These are phyloP conservation scores for Leptographium flavum DNA, from an alignment of 2,329 filamentous ascomycete species.

Conservation along the genomic window DNA sequence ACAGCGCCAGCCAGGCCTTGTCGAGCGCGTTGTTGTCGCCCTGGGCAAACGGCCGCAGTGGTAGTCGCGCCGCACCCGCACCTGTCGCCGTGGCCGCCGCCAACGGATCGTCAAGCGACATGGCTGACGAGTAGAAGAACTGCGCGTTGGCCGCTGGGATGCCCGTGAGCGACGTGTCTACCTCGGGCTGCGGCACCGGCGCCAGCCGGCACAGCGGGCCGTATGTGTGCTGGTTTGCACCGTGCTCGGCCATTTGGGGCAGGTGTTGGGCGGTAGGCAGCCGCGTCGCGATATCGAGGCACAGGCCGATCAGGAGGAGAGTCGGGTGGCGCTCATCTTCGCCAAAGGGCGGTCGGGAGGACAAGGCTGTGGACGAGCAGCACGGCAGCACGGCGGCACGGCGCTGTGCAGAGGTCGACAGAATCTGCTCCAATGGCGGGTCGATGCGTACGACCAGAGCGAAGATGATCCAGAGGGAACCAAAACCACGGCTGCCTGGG, in stretches of 20 bases:
- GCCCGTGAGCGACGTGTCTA: conserved; percentile 24
- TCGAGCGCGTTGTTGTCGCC: conserved; percentile 72
- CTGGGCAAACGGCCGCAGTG: conserved; percentile 62
- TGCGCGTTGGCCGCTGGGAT: conserved; percentile 51
- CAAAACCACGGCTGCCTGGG: neutral
- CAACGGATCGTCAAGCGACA: conserved; percentile 81
- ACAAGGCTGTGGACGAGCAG: no score
- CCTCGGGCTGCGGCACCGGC: conserved; percentile 26
- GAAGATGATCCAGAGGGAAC: neutral
- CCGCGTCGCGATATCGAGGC: neutral
- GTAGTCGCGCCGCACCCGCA: conserved; percentile 29
- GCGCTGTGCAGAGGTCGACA: no score
- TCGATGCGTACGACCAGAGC: neutral
- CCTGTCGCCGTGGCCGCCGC: conserved; percentile 38
- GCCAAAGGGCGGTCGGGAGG: no score
- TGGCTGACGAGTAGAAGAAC: conserved; percentile 73
- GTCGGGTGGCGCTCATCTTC: no score
- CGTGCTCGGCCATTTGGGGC: neutral
- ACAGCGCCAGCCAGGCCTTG: conserved; percentile 56
- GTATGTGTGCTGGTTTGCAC: conserved; percentile 36
- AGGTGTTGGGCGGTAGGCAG: neutral
- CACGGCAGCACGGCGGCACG: no score
- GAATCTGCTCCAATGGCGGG: neutral
- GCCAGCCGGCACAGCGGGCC: conserved; percentile 44
- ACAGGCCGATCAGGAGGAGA: neutral